phyloP scores from a whole-genome alignment of 192 early-diverging fungal species.

The Coemansia biformis region DNA sequence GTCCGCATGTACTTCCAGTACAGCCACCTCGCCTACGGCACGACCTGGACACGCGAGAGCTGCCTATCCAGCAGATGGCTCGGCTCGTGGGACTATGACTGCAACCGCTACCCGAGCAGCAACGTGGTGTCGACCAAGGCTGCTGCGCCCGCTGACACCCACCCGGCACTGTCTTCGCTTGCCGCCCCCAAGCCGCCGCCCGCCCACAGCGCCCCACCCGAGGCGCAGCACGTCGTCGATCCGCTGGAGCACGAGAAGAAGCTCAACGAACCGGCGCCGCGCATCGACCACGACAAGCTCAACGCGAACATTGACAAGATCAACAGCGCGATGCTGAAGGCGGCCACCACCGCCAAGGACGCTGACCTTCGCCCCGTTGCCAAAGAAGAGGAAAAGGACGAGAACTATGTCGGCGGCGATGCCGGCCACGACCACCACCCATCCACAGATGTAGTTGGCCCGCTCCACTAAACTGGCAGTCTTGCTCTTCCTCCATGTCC shows the following conservation, averaged over 20 bases:
- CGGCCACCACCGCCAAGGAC: conserved; percentile 17
- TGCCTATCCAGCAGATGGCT: conserved; percentile 79
- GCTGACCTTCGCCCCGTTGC: not conserved
- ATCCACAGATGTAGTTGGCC: not conserved
- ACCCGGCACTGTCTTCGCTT: not conserved
- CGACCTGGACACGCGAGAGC: conserved; percentile 61
- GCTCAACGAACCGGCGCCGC: conserved; percentile 47
- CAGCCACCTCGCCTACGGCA: conserved; percentile 83
- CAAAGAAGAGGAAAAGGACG: conserved; percentile 26
- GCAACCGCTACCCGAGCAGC: conserved; percentile 48
- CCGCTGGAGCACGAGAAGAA: conserved; percentile 50
- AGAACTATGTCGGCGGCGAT: conserved; percentile 34
- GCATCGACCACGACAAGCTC: conserved; percentile 47
- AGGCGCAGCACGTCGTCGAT: conserved; percentile 48
- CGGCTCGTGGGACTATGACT: conserved; percentile 79
- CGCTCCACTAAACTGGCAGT: not conserved
- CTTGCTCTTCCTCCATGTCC: too few species aligned
- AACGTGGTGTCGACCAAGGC: too few species aligned
- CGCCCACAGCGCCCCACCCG: conserved; percentile 26
- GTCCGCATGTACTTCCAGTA: conserved; percentile 65
- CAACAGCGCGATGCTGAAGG: conserved; percentile 31
- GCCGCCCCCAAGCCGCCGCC: conserved; percentile 16
- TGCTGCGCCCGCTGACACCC: not conserved
- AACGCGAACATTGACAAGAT: conserved; percentile 31
- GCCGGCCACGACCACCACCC: conserved; percentile 7